Conservation (phyloP, 331 rosid genomes). For the Malus hybrid region DNA sequence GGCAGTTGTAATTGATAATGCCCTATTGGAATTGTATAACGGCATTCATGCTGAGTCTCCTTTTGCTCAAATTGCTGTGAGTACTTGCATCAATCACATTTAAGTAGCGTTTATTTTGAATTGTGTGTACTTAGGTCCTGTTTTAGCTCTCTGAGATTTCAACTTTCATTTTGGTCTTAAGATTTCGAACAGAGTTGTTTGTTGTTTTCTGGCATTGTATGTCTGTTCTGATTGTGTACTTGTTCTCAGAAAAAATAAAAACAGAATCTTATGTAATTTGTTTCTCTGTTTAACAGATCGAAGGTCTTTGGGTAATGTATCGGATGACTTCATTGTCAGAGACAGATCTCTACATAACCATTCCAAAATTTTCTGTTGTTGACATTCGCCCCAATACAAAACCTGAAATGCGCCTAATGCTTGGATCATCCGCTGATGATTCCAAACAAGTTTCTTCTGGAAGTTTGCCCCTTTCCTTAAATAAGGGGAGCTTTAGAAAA, state of each 20-base stretch:
- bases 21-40: slow-evolving; percentile 77
- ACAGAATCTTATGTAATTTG: slow-evolving; percentile 11
- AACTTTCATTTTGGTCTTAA: background rate
- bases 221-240: background rate
- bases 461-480: slow-evolving; percentile 42
- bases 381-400: slow-evolving; percentile 82
- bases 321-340: slow-evolving; percentile 91
- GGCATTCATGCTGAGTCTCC: slow-evolving; percentile 67
- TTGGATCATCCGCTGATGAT: slow-evolving; percentile 83
- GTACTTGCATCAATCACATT: slow-evolving; percentile 24
- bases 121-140: background rate
- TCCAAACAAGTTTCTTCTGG: slow-evolving; percentile 57
- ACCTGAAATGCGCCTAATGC: slow-evolving; percentile 99
- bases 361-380: slow-evolving; percentile 77
- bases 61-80: slow-evolving; percentile 85
- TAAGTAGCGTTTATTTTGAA: background rate
- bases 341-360: slow-evolving; percentile 78
- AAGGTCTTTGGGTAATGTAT: slow-evolving; percentile 93
- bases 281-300: slow-evolving; percentile 54
- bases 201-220: background rate
- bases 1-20: slow-evolving; percentile 63
- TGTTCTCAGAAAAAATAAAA: background rate
- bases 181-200: background rate
- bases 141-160: slow-evolving; percentile 1
- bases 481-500: slow-evolving; percentile 41